Base-by-base conservation (phyloP, 768 basidiomycete species). In the Hypsizygus marmoreus region DNA sequence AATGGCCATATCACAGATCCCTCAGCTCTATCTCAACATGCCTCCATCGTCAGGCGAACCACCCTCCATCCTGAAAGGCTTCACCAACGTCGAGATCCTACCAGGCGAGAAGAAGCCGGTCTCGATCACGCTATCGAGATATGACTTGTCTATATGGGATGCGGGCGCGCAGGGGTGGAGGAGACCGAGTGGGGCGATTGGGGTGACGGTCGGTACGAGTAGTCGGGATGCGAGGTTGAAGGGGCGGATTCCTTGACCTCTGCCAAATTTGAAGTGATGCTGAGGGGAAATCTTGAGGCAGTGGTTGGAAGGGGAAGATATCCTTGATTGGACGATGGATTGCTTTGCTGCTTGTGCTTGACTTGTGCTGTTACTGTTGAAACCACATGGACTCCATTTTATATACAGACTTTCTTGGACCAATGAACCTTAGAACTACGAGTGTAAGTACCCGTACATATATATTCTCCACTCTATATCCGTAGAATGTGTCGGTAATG, bases 131-230 rank as follows among this genome's bases (percentile, higher is more conserved):
- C 68, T 91, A 24, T 82, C 86, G 11, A 72, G 84, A 26, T 82
- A 88, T 54, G 84, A 87, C 52, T 55, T 89, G 54, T 85, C 81
- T 16, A 74, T 88, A 43, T 92, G 89, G 91, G 87, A 92, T 62
- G 78, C 76, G 1, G 75, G 65, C 8, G 70, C 72, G 19, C 91
- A 93, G 63, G 81, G 85, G 2, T 93, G 91, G 90, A 69, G 71
- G 50, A 80, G 77, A 52, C 89, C 91, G 1, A 56, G 65, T 2
- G 90, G 88, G 1, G 71, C 60, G 31, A 82, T 88, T 56, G 67
- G 66, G 16, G 73, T 93, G 39, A 76, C 79, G 4, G 66, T 90
- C 29, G 88, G 88, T 13, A 74, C 78, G 48, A 89, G 87, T 58
- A 87, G 85, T 57, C 70, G 86, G 47, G 78, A 88, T 61, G 66